Evolutionary conservation across 805 yeast genomes (phyloP).

Genomic region (Debaryomyces tyrocola): DNA sequence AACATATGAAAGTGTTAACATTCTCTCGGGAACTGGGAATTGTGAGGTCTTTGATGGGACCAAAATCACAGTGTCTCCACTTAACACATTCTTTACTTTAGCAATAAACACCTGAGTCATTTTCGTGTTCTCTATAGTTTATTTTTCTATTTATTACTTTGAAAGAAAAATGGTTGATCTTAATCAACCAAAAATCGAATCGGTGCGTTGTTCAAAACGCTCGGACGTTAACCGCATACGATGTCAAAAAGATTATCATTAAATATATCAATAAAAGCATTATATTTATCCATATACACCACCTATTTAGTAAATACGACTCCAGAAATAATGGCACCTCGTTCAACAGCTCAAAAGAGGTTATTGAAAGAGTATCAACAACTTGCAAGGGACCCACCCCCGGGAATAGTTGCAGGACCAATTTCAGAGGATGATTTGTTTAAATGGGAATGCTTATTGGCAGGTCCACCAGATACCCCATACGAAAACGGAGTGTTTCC

Average conservation of each 20-base stretch:
- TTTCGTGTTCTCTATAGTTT: not conserved
- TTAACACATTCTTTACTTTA: slow-evolving; percentile 66
- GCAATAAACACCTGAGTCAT: slow-evolving; percentile 37
- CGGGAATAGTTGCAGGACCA: slow-evolving; percentile 95
- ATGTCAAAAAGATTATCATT: not conserved
- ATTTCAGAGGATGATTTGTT: slow-evolving; percentile 69
- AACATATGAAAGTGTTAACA: slow-evolving; percentile 63
- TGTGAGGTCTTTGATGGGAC: slow-evolving; percentile 47
- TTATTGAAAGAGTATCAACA: slow-evolving; percentile 88
- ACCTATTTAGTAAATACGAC: not conserved
- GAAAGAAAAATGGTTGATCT: too few species aligned
- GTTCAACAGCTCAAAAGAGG: slow-evolving; percentile 77
- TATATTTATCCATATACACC: not conserved
- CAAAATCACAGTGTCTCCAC: slow-evolving; percentile 70
- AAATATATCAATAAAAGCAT: not conserved
- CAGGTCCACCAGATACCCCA: slow-evolving; percentile 82
- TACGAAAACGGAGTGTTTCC: slow-evolving; percentile 88
- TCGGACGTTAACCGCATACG: not conserved
- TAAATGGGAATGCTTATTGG: slow-evolving; percentile 80
- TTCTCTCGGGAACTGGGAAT: slow-evolving; percentile 53
- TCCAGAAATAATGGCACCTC: slow-evolving; percentile 20
- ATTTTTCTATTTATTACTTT: too few species aligned
- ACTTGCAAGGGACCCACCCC: slow-evolving; percentile 82
- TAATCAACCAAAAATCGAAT: not conserved
- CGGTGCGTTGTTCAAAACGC: slow-evolving; percentile 8